phyloP scores from a whole-genome alignment of 2,329 filamentous ascomycete genomes.

The Verticillium tricorpus region DNA sequence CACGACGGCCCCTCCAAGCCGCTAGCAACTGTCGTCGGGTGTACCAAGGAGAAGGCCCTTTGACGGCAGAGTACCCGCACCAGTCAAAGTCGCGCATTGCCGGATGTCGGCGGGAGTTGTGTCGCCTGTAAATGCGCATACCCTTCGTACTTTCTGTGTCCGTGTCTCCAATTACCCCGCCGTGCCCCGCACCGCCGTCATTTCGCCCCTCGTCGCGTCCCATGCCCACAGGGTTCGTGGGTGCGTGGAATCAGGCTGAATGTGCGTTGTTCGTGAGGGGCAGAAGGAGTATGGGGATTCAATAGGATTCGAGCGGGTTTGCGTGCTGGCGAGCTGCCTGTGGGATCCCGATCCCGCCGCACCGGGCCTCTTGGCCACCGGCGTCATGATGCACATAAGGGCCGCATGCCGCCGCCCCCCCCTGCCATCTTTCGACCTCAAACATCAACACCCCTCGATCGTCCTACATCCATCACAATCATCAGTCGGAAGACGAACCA shows the following conservation, averaged over 20 bases:
- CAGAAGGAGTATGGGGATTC: not conserved
- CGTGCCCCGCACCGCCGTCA: not conserved
- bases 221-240: not conserved
- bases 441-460: not conserved
- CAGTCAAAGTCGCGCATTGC: slow-evolving; percentile 1
- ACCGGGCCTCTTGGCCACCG: not conserved
- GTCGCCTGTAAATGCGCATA: not conserved
- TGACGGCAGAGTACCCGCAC: not conserved
- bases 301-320: not conserved
- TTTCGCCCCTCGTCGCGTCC: not conserved
- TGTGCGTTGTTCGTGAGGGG: not conserved
- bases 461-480: not conserved
- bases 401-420: not conserved
- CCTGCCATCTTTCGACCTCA: not conserved
- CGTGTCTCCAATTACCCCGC: not conserved
- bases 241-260: not conserved
- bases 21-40: not conserved
- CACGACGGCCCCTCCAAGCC: not conserved
- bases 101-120: not conserved
- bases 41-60: not conserved
- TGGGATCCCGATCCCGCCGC: not conserved
- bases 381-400: slow-evolving; percentile 1
- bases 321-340: not conserved
- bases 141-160: not conserved
- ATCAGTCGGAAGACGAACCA: not conserved